These are phyloP conservation scores for Pezicula carpinea DNA, from an alignment of 2,329 filamentous ascomycete genomes.

Conservation along the genomic window DNA sequence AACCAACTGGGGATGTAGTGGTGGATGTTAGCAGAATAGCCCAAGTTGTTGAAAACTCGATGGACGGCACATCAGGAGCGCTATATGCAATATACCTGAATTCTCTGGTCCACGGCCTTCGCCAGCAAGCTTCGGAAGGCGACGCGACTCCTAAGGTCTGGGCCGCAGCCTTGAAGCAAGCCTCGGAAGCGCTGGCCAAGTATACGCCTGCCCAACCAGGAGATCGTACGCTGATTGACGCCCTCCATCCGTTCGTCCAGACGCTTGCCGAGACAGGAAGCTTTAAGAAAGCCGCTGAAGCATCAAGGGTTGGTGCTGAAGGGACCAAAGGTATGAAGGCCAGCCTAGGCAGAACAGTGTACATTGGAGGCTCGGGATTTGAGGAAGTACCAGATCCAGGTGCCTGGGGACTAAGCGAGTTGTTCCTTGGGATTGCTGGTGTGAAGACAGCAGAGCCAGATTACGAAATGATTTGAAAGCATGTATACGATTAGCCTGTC, in stretches of 20 bases:
- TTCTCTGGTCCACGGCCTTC: conserved; percentile 51
- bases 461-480: conserved; percentile 28
- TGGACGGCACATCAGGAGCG: conserved; percentile 74
- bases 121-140: conserved; percentile 18
- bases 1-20: conserved; percentile 51
- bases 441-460: conserved; percentile 24
- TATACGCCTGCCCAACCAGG: conserved; percentile 90
- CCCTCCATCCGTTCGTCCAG: conserved; percentile 81
- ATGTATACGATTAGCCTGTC: not conserved
- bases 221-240: conserved; percentile 87
- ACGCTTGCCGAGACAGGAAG: conserved; percentile 61
- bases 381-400: conserved; percentile 74
- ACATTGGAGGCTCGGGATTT: conserved; percentile 72
- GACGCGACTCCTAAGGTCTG: conserved; percentile 46
- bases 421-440: conserved; percentile 72
- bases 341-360: conserved; percentile 77
- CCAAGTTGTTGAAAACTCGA: conserved; percentile 60
- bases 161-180: conserved; percentile 62
- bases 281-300: conserved; percentile 68
- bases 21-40: conserved; percentile 56
- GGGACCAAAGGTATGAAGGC: conserved; percentile 90
- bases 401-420: conserved; percentile 68
- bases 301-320: conserved; percentile 71
- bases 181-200: conserved; percentile 64
- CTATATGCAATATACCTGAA: conserved; percentile 75